A percentile compares a stretch with the other conserved stretches of the same genome.
phyloP scores from a whole-genome alignment of 139 green algal genomes.

The Chlorella sp. region DNA sequence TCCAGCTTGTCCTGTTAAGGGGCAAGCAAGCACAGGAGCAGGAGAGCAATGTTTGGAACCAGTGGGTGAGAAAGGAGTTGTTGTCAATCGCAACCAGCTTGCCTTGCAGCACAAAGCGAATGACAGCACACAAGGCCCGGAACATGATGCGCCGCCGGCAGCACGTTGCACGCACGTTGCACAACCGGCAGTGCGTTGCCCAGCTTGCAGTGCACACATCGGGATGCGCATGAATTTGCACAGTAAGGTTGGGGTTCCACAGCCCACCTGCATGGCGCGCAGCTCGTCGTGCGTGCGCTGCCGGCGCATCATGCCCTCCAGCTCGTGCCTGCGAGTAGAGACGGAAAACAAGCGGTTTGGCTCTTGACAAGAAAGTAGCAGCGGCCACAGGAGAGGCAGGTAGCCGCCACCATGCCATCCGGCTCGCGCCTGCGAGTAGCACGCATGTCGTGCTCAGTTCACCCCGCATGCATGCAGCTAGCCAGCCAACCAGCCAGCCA shows the following conservation, averaged over 20 bases:
- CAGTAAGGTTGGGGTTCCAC: too few species aligned
- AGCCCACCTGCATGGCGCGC: not conserved
- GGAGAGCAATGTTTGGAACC: not conserved
- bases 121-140: too few species aligned
- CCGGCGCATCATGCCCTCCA: slow-evolving; percentile 18
- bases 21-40: not conserved
- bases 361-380: not conserved
- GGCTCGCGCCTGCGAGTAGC: too few species aligned
- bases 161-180: not conserved
- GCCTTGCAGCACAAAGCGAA: too few species aligned
- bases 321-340: slow-evolving; percentile 4
- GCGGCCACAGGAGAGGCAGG: not conserved
- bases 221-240: too few species aligned
- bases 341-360: too few species aligned
- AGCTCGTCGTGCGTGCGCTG: slow-evolving; percentile 7
- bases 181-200: not conserved
- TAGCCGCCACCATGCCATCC: not conserved
- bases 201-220: too few species aligned
- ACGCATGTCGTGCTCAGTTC: too few species aligned
- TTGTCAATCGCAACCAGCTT: too few species aligned
- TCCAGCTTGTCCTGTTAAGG: slow-evolving; percentile 19
- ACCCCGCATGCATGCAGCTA: too few species aligned
- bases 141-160: not conserved
- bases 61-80: not conserved
- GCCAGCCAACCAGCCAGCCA: too few species aligned